Conservation (phyloP, 139 green algal genomes). For the Tetradesmus obliquus region DNA sequence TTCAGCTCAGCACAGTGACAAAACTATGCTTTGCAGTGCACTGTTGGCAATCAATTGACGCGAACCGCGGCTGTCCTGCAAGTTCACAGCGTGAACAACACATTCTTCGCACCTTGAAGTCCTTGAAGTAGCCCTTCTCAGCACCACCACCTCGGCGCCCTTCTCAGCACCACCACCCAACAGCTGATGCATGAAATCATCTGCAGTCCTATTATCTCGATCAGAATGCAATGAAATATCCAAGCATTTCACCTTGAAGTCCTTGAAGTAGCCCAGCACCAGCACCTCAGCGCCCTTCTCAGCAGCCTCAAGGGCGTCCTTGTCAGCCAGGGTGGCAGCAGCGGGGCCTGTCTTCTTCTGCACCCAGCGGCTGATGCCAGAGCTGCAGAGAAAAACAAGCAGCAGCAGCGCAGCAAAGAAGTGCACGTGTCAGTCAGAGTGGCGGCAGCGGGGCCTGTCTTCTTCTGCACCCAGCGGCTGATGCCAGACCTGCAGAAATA, state of each 20-base stretch:
- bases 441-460: slow-evolving; percentile 83
- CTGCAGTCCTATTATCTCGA: no score
- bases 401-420: not conserved
- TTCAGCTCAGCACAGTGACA: no score
- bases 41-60: no score
- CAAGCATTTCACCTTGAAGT: slow-evolving; percentile 67
- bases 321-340: slow-evolving; percentile 63
- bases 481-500: slow-evolving; percentile 81
- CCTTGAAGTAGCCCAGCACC: slow-evolving; percentile 71
- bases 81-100: no score
- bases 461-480: slow-evolving; percentile 89
- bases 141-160: slow-evolving; percentile 55
- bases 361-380: slow-evolving; percentile 85
- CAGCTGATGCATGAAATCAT: no score
- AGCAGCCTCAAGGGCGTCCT: slow-evolving; percentile 61
- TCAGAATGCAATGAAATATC: no score
- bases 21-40: no score
- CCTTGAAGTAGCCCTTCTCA: slow-evolving; percentile 78
- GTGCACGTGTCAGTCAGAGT: not conserved
- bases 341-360: slow-evolving; percentile 92
- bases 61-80: no score
- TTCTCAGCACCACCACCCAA: no score
- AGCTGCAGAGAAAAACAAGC: slow-evolving; percentile 51
- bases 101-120: slow-evolving; percentile 67
- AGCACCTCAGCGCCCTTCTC: slow-evolving; percentile 66